These are phyloP conservation scores for Nemania sp. DNA, from an alignment of 2,329 filamentous ascomycete genomes.

Conservation along the genomic window DNA sequence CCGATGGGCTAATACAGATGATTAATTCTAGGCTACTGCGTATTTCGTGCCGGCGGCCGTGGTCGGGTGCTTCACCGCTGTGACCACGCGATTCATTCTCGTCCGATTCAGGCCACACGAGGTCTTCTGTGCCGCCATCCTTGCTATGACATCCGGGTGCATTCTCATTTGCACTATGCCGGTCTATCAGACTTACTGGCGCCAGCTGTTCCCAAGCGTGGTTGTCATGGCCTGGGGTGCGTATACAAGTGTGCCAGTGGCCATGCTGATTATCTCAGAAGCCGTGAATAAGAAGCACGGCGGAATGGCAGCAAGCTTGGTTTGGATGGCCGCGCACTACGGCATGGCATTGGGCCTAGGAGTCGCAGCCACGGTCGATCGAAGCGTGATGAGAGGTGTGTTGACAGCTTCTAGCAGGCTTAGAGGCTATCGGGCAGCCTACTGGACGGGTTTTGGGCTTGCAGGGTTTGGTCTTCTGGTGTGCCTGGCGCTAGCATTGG, in stretches of 20 bases:
- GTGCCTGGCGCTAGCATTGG: constrained; percentile 22
- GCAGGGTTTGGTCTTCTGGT: constrained; percentile 30
- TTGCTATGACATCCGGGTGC: constrained; percentile 48
- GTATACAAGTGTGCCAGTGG: constrained; percentile 69
- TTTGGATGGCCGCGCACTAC: constrained; percentile 66
- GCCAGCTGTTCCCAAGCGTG: constrained; percentile 61
- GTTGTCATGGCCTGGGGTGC: constrained; percentile 65
- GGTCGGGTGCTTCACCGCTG: constrained; percentile 34
- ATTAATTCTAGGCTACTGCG: constrained; percentile 32
- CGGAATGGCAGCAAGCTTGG: constrained; percentile 28
- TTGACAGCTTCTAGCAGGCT: constrained; percentile 21
- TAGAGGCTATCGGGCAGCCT: constrained; percentile 30
- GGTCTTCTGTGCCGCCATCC: constrained; percentile 50
- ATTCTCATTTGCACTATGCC: constrained; percentile 53
- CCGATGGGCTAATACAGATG: not conserved
- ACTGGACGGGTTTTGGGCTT: constrained; percentile 31
- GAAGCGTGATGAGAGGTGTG: constrained; percentile 36
- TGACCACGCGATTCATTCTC: constrained; percentile 36
- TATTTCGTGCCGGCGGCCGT: constrained; percentile 34
- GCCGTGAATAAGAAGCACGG: constrained; percentile 47
- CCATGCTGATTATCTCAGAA: constrained; percentile 62
- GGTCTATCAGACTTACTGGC: constrained; percentile 64
- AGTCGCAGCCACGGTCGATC: constrained; percentile 66
- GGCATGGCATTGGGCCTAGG: constrained; percentile 67
- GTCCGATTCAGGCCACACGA: constrained; percentile 34